These are phyloP conservation scores for Fusarium heterosporum DNA, from an alignment of 2,329 filamentous ascomycete genomes.

Conservation along the genomic window DNA sequence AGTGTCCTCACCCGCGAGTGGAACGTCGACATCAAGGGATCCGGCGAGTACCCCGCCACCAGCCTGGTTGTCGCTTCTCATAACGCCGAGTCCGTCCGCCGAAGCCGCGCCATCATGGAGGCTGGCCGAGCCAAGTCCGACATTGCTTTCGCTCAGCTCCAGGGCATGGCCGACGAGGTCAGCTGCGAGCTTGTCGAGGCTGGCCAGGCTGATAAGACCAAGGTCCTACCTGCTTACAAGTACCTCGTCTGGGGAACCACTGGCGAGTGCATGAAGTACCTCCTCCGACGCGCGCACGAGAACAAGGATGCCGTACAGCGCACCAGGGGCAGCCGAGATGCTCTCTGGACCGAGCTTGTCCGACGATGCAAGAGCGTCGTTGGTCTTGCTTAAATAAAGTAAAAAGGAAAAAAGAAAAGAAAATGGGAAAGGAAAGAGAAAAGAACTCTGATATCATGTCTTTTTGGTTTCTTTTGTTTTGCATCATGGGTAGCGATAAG, in stretches of 20 bases:
- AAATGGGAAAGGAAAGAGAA: constrained; percentile 23
- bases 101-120: constrained; percentile 64
- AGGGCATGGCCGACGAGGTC: constrained; percentile 96
- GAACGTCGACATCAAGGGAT: constrained; percentile 51
- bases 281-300: constrained; percentile 72
- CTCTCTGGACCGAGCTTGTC: constrained; percentile 71
- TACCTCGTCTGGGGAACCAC: constrained; percentile 78
- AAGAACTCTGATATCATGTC: constrained; percentile 39
- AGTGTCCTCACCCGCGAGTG: constrained; percentile 71
- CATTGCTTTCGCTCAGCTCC: constrained; percentile 73
- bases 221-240: constrained; percentile 72
- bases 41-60: constrained; percentile 65
- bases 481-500: constrained; percentile 48
- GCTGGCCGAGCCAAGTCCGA: constrained; percentile 55
- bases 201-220: constrained; percentile 47
- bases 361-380: constrained; percentile 63
- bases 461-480: constrained; percentile 41
- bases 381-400: constrained; percentile 49
- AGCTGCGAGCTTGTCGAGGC: constrained; percentile 70
- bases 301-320: constrained; percentile 77
- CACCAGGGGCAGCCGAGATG: constrained; percentile 70
- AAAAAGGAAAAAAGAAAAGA: constrained; percentile 4
- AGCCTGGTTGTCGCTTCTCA: constrained; percentile 83
- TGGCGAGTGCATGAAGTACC: constrained; percentile 87
- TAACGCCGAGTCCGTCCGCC: constrained; percentile 78